phyloP scores from a whole-genome alignment of 2,329 filamentous ascomycete genomes.

The Boeremia lycopersici region DNA sequence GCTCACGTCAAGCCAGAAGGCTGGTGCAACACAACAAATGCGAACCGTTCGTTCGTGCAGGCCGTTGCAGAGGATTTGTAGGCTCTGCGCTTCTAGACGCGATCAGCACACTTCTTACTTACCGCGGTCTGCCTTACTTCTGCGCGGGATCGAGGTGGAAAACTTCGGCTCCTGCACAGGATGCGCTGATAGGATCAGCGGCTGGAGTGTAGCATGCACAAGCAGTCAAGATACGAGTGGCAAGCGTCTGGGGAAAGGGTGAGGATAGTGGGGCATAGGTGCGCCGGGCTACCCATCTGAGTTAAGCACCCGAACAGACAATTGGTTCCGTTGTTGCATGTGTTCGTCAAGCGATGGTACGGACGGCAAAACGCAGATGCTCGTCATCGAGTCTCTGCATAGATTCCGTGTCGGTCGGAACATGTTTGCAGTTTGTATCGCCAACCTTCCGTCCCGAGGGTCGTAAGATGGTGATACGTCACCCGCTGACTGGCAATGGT shows the following conservation, averaged over 20 bases:
- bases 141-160: slow-evolving; percentile 4
- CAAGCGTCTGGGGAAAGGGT: slow-evolving; percentile 19
- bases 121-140: slow-evolving; percentile 12
- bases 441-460: slow-evolving; percentile 11
- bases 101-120: slow-evolving; percentile 17
- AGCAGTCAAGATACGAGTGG: slow-evolving; percentile 19
- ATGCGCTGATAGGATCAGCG: slow-evolving; percentile 25
- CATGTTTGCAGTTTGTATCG: slow-evolving; percentile 15
- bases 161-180: slow-evolving; percentile 9
- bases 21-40: slow-evolving; percentile 5
- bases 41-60: slow-evolving; percentile 9
- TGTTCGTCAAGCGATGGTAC: slow-evolving; percentile 5
- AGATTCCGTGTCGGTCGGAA: slow-evolving; percentile 20
- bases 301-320: slow-evolving; percentile 14
- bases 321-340: slow-evolving; percentile 14
- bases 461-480: slow-evolving; percentile 19
- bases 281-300: slow-evolving; percentile 22
- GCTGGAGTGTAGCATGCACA: slow-evolving; percentile 22
- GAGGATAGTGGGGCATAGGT: slow-evolving; percentile 10
- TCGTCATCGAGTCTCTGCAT: slow-evolving; percentile 31
- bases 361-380: slow-evolving; percentile 26
- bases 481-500: slow-evolving; percentile 8
- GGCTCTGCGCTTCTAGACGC: slow-evolving; percentile 9
- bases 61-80: slow-evolving; percentile 1
- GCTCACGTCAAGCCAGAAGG: background rate